Conservation (phyloP, 192 early-diverging fungal genomes). For the Backusella parvicylindrica region DNA sequence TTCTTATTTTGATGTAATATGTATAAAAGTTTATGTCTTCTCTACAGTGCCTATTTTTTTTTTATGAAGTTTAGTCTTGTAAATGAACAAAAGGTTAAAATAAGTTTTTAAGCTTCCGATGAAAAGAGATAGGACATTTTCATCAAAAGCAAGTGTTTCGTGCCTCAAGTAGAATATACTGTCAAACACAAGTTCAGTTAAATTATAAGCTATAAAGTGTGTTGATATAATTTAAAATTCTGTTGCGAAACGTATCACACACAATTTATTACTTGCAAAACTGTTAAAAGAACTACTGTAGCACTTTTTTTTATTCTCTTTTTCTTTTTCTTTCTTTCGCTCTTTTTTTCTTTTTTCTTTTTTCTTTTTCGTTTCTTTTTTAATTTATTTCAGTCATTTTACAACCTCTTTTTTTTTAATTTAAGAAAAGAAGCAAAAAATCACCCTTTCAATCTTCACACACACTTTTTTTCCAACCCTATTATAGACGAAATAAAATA, state of each 20-base stretch:
- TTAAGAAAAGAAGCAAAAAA: background rate
- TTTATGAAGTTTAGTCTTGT: background rate
- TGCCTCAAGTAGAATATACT: background rate
- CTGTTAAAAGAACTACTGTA: conserved; percentile 1
- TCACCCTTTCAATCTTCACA: background rate
- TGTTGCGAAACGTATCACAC: conserved; percentile 4
- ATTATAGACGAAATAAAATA: background rate
- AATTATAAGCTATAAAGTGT: background rate
- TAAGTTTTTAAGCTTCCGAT: conserved; percentile 2
- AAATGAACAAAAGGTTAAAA: background rate
- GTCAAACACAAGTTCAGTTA: background rate
- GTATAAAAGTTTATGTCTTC: background rate
- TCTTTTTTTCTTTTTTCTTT: background rate
- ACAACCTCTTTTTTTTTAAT: background rate
- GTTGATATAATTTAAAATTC: background rate
- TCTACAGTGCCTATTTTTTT: background rate
- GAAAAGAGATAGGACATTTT: no score
- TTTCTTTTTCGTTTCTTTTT: background rate
- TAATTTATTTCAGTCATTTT: background rate
- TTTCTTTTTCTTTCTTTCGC: background rate
- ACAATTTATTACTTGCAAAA: background rate
- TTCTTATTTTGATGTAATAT: no score
- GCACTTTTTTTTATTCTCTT: background rate
- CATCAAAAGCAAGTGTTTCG: background rate
- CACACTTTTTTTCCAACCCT: background rate